A percentile compares a stretch with the other conserved stretches of the same genome.
These are phyloP conservation scores for Acanthochlamys bracteata DNA, from an alignment of 106 monocot genomes.

Conservation along the genomic window DNA sequence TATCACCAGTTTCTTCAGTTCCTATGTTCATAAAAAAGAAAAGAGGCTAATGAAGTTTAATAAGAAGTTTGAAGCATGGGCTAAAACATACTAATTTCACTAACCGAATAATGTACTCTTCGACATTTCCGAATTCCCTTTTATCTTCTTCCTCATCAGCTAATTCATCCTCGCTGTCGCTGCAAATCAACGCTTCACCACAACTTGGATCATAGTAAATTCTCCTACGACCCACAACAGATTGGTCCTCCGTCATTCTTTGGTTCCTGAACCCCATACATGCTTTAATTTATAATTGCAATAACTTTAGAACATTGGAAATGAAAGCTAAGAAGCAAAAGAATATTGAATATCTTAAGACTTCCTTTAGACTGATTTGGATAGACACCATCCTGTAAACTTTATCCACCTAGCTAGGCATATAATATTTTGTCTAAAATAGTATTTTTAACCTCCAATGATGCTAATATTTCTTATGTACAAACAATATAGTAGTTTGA, in stretches of 20 bases:
- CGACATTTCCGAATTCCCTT: slow-evolving; percentile 75
- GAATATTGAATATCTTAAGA: too few species aligned
- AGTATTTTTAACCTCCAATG: too few species aligned
- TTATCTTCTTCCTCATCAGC: slow-evolving; percentile 96
- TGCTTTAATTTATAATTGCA: slow-evolving; percentile 22
- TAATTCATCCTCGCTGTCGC: slow-evolving; percentile 93
- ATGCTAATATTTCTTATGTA: too few species aligned
- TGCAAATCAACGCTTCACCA: slow-evolving; percentile 98
- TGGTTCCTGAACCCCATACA: slow-evolving; percentile 78
- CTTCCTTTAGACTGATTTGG: too few species aligned
- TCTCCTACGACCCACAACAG: slow-evolving; percentile 90
- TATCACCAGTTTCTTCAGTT: too few species aligned
- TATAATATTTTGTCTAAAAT: too few species aligned
- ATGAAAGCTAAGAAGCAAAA: background rate
- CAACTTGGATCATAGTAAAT: slow-evolving; percentile 94
- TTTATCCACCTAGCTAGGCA: too few species aligned
- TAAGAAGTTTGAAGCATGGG: too few species aligned
- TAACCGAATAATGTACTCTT: slow-evolving; percentile 90
- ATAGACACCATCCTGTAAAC: too few species aligned
- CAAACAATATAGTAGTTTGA: too few species aligned
- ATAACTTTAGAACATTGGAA: background rate
- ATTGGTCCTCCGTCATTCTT: slow-evolving; percentile 97
- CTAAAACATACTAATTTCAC: slow-evolving; percentile 7
- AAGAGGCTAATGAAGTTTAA: too few species aligned
- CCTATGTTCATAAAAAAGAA: too few species aligned